Base-by-base conservation (phyloP, 805 yeast species). In the Metschnikowia proteae region DNA sequence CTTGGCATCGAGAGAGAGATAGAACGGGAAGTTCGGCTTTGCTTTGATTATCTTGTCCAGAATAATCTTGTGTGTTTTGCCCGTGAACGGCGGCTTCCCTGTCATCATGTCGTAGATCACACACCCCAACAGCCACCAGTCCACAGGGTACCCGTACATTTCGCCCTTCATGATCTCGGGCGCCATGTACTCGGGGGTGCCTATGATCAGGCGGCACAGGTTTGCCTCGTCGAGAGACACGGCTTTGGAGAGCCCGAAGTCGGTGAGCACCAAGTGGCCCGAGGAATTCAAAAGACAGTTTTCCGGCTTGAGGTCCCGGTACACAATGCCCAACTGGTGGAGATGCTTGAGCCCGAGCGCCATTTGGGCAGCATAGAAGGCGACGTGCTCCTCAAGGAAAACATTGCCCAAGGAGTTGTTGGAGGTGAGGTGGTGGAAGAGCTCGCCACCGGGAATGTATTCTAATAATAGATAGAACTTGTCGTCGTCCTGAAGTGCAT, bases 281-380 rank as follows among this genome's bases (percentile, higher is more conserved):
- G 73, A 65, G 2, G 80, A 71, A 59, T 88, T 88, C 34, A 89
- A 71, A 58, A 90, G 70, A 60, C 96, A 90, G 60, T 89, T 89
- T 65, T 89, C 97, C 4, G 97, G 96, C 65, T 89, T 89, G 55
- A 89, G 71, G 62, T 89, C 97, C 37, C 96, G 78, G 59, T 89
- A 90, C 4, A 89, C 91, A 22, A 89, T 84, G 10, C 96, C 96
- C 17, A 84, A 76, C 38, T 74, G 74, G 62, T 89, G 96, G 26
- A 89, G 70, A 64, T 90, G 96, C 43, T 75, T 70, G 36, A 89
- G 66, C 0, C 96, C 96, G 41, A 86, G 74, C 4, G 88, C 81
- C 69, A 88, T 83, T 59, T 89, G 94, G 0, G 94, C 96, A 3
- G 83, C 75, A 56, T 88, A 88, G 59, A 82, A 88, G 3, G 90